phyloP scores from a whole-genome alignment of 228 moss, liverwort and hornwort genomes.

The Sphagnum fallax region DNA sequence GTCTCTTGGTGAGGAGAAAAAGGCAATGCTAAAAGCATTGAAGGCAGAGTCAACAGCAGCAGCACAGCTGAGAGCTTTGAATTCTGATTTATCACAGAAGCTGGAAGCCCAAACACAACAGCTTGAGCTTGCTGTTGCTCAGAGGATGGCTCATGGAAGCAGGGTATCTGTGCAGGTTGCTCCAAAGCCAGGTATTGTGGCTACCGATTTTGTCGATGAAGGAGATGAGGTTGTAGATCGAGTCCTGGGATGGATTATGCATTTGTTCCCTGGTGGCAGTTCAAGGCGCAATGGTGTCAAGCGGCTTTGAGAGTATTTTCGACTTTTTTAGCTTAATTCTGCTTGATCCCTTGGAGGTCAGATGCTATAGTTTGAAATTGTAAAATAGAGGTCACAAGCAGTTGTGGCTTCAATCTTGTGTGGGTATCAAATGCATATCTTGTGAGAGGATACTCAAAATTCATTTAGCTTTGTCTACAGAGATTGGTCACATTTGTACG shows the following conservation, averaged over 20 bases:
- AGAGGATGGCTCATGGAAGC: slow-evolving; percentile 70
- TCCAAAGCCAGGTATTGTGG: slow-evolving; percentile 38
- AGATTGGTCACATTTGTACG: no score
- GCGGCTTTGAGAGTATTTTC: slow-evolving; percentile 26
- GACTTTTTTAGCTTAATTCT: no score
- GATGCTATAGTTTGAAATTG: no score
- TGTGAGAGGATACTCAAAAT: no score
- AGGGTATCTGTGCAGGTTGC: slow-evolving; percentile 19
- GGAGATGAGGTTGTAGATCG: slow-evolving; percentile 98
- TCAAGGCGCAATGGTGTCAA: slow-evolving; percentile 71
- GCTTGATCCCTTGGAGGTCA: no score
- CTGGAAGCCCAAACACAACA: slow-evolving; percentile 92
- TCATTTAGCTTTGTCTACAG: no score
- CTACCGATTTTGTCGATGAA: slow-evolving; percentile 85
- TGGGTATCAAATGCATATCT: no score
- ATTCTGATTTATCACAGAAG: slow-evolving; percentile 83
- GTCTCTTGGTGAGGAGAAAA: slow-evolving; percentile 77
- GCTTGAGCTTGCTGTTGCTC: slow-evolving; percentile 85
- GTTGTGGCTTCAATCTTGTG: no score
- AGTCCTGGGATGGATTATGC: slow-evolving; percentile 92
- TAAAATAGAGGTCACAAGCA: no score
- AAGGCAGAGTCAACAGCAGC: slow-evolving; percentile 90
- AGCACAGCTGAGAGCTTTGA: slow-evolving; percentile 67
- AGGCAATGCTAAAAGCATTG: slow-evolving; percentile 74
- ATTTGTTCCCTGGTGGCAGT: slow-evolving; percentile 77